phyloP scores from a whole-genome alignment of 1,284 basidiomycete genomes.

The Boletus hoseneyae region DNA sequence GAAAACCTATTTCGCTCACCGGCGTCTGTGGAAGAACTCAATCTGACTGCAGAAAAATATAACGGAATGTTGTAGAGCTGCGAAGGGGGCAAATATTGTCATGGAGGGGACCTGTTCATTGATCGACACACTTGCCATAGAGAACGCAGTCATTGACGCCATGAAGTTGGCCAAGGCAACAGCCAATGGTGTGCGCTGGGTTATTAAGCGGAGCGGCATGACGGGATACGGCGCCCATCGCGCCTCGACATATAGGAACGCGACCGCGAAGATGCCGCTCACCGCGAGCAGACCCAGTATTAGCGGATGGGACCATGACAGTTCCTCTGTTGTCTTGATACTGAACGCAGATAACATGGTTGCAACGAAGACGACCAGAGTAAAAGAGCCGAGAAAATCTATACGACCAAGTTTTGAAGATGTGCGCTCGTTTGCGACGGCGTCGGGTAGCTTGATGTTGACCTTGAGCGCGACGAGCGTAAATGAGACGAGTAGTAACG shows the following conservation, averaged over 20 bases:
- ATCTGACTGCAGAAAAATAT: constrained; percentile 85
- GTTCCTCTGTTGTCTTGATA: constrained; percentile 77
- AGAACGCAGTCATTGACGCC: constrained; percentile 72
- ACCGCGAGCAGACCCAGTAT: constrained; percentile 63
- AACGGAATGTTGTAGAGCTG: constrained; percentile 85
- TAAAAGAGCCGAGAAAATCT: constrained; percentile 79
- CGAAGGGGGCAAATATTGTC: constrained; percentile 6
- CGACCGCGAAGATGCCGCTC: constrained; percentile 50
- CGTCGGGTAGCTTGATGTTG: constrained; percentile 60
- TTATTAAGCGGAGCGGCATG: constrained; percentile 78
- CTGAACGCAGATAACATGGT: constrained; percentile 74
- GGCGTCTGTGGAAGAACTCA: constrained; percentile 67
- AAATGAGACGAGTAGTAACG: constrained; percentile 68
- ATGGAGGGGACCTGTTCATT: neutral
- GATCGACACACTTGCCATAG: constrained; percentile 55
- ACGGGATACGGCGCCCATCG: constrained; percentile 75
- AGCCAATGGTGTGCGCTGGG: constrained; percentile 72
- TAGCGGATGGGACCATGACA: constrained; percentile 70
- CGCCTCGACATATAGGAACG: constrained; percentile 75
- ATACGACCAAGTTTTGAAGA: constrained; percentile 71
- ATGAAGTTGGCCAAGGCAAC: constrained; percentile 81
- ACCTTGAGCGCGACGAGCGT: constrained; percentile 71
- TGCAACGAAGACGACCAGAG: constrained; percentile 73
- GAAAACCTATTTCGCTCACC: constrained; percentile 43
- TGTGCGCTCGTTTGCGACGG: constrained; percentile 55